Evolutionary conservation across 2,329 filamentous ascomycete species (phyloP).

Genomic region (Chalara sp.): DNA sequence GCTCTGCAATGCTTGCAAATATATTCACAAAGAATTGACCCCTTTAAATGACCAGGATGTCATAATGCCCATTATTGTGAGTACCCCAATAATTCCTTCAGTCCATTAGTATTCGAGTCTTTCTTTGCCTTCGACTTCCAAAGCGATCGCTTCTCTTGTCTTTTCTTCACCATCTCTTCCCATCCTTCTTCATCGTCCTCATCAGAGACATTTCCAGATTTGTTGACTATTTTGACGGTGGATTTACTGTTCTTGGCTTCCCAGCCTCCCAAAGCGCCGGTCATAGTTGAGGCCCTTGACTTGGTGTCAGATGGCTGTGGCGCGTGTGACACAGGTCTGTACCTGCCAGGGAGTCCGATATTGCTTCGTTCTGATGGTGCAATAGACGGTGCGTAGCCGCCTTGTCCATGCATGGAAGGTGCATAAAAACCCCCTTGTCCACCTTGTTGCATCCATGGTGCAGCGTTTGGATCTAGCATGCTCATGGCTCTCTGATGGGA

Average conservation of each 20-base stretch:
- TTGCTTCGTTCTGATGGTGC: constrained; percentile 95
- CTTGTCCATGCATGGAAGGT: constrained; percentile 40
- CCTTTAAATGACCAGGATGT: too few species aligned
- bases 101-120: constrained; percentile 21
- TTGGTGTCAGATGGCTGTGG: constrained; percentile 29
- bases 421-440: constrained; percentile 36
- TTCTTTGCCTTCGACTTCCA: constrained; percentile 54
- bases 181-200: constrained; percentile 64
- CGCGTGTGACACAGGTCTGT: constrained; percentile 76
- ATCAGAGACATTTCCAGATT: constrained; percentile 39
- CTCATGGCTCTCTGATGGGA: constrained; percentile 61
- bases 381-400: constrained; percentile 80
- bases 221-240: constrained; percentile 33
- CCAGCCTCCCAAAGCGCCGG: constrained; percentile 23
- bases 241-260: constrained; percentile 32
- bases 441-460: constrained; percentile 46
- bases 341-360: constrained; percentile 80
- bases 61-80: constrained; percentile 10
- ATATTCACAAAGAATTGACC: too few species aligned
- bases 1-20: too few species aligned
- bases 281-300: constrained; percentile 25
- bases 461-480: constrained; percentile 67
- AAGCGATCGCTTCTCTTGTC: constrained; percentile 59
- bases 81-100: constrained; percentile 25
- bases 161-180: constrained; percentile 64